These are phyloP conservation scores for Scedosporium apiospermum DNA, from an alignment of 2,329 filamentous ascomycete genomes.

Conservation along the genomic window DNA sequence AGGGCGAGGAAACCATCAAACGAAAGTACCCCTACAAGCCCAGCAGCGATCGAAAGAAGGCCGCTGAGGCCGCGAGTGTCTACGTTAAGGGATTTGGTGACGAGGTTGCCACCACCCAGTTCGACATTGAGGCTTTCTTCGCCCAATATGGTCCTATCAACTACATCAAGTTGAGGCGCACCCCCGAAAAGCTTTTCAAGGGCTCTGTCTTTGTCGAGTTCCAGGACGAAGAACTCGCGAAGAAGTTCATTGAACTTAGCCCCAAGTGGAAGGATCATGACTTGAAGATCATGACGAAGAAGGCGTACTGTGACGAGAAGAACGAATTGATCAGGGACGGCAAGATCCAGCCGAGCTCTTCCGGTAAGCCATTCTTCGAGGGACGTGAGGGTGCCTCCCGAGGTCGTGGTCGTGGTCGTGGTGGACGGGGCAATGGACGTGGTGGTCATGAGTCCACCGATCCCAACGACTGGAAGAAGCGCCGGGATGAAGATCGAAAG, in stretches of 20 bases:
- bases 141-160: constrained; percentile 68
- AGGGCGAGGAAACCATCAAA: constrained; percentile 61
- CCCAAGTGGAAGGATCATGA: constrained; percentile 78
- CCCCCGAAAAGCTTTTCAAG: constrained; percentile 70
- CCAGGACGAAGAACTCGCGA: constrained; percentile 63
- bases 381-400: constrained; percentile 24
- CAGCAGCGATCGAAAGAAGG: constrained; percentile 48
- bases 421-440: constrained; percentile 27
- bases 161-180: constrained; percentile 77
- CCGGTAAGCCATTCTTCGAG: constrained; percentile 38
- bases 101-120: constrained; percentile 75
- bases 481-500: constrained; percentile 52
- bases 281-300: constrained; percentile 78
- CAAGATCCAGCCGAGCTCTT: constrained; percentile 50
- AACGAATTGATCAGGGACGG: constrained; percentile 61
- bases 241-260: constrained; percentile 76
- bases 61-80: constrained; percentile 63
- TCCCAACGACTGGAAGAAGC: constrained; percentile 53
- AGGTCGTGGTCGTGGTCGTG: constrained; percentile 18
- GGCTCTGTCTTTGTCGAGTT: constrained; percentile 96
- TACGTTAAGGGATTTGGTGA: constrained; percentile 93
- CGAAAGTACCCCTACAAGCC: constrained; percentile 66
- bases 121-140: constrained; percentile 92
- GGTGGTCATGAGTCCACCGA: constrained; percentile 30
- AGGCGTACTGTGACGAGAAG: constrained; percentile 76